Base-by-base conservation (phyloP, 805 yeast species). In the Wickerhamomyces pijperi region DNA sequence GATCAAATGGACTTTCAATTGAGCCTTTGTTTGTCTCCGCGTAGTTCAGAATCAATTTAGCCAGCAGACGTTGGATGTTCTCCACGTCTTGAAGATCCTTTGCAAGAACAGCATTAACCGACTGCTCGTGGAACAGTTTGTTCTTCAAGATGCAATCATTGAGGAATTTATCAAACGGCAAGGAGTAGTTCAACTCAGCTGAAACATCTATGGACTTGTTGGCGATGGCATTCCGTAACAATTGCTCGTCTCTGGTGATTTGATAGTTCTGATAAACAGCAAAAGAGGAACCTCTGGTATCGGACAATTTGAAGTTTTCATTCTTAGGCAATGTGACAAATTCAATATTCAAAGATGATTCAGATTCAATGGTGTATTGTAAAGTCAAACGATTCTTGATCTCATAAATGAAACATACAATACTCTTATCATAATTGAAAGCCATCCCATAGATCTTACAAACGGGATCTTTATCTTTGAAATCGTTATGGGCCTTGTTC, bases 361-460 rank as follows among this genome's bases (percentile, higher is more conserved):
- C 49, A 2, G 58, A 54, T 1, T 51, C 32, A 15, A 53, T 53
- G 23, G 43, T 46, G 36, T 54, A 53, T 32, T 47, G 49, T 20
- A 48, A 43, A 1, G 46, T 46, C 32, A 42, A 40, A 14, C 41
- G 39, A 15, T 45, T 44, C 13, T 43, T 45, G 11, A 54, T 40
- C 4, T 47, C 53, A 31, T 48, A 54, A 2, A 53, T 7, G 2
- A 53, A 18, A 9, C 54, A 49, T 2, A 49, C 29, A 1, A 48
- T 16, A 21, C 41, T 48, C 4, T 50, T 47, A 34, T 36, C 40
- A 31, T 29, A 46, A 32, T 53, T 54, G 9, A 41, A 9, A 28
- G 38, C 45, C 3, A 39, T 19, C 0, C 58, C 58, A 34, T 37
- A 44, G 8, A 41, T 35, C 25, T 45, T 49, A 6, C 50, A 29